phyloP scores from a whole-genome alignment of 1,139 yeast genomes.

The Yamadazyma conglobata region DNA sequence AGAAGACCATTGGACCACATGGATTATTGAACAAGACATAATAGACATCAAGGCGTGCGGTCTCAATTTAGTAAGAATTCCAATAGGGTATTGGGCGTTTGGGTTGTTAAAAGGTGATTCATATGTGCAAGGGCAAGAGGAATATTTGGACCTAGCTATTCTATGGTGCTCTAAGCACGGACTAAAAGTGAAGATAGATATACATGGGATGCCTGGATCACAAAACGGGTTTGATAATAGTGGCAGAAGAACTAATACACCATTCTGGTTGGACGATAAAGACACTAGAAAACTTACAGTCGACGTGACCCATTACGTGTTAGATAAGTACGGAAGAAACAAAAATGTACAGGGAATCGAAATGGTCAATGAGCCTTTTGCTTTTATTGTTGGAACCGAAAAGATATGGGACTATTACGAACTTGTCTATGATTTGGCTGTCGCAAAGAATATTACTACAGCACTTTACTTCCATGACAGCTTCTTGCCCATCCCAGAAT shows the following conservation, averaged over 20 bases:
- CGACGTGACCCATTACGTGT: conserved; percentile 17
- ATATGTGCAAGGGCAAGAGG: conserved; percentile 23
- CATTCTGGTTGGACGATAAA: conserved; percentile 14
- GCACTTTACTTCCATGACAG: conserved; percentile 23
- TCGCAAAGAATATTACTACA: conserved; percentile 10
- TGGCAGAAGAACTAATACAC: conserved; percentile 16
- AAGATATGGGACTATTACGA: conserved; percentile 17
- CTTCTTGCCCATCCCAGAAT: conserved; percentile 19
- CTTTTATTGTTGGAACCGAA: conserved; percentile 14
- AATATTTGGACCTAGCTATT: conserved; percentile 22
- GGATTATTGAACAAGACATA: conserved; percentile 20
- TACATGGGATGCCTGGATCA: conserved; percentile 29
- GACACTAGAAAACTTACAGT: conserved; percentile 17
- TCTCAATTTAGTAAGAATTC: conserved; percentile 23
- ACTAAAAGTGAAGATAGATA: conserved; percentile 20
- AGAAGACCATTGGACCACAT: conserved; percentile 20
- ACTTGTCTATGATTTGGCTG: conserved; percentile 12
- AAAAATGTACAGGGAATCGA: conserved; percentile 18
- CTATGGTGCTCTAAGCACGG: conserved; percentile 20
- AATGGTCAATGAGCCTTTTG: conserved; percentile 25
- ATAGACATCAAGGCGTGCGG: conserved; percentile 17
- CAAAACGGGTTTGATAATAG: conserved; percentile 30
- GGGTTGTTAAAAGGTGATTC: conserved; percentile 18
- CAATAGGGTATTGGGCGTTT: conserved; percentile 29
- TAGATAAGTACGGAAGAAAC: conserved; percentile 19